Percentiles rank a stretch among this genome's conserved stretches.
These are phyloP conservation scores for Penicillium manginii DNA, from an alignment of 495 filamentous ascomycete species.

Conservation along the genomic window DNA sequence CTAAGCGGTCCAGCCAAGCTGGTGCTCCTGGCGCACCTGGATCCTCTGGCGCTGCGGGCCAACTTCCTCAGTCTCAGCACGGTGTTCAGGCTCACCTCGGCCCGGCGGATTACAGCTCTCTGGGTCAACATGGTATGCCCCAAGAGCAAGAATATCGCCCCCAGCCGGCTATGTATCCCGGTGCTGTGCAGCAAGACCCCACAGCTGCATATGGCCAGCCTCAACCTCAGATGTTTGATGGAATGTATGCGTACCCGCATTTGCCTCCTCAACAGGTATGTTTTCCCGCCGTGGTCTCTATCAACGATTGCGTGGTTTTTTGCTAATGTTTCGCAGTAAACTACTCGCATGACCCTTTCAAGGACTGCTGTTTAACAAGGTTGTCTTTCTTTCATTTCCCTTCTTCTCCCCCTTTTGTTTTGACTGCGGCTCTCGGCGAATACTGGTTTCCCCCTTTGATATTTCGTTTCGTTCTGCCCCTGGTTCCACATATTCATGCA, in stretches of 20 bases:
- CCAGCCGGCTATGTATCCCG: slow-evolving; percentile 75
- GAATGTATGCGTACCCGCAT: slow-evolving; percentile 80
- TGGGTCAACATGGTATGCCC: slow-evolving; percentile 64
- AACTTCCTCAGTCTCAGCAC: slow-evolving; percentile 65
- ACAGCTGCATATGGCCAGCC: slow-evolving; percentile 72
- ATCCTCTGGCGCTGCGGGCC: slow-evolving; percentile 47
- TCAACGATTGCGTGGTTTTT: no score
- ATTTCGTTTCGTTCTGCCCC: not conserved
- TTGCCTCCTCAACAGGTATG: slow-evolving; percentile 87
- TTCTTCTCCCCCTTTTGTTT: slow-evolving; percentile 11
- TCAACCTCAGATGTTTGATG: slow-evolving; percentile 81
- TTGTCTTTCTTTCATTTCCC: no score
- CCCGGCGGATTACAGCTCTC: slow-evolving; percentile 65
- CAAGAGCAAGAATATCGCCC: slow-evolving; percentile 81
- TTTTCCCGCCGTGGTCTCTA: not conserved
- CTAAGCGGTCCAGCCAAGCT: slow-evolving; percentile 72
- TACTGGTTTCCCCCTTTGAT: slow-evolving; percentile 12
- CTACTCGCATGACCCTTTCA: no score
- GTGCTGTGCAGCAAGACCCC: slow-evolving; percentile 72
- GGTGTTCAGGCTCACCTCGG: slow-evolving; percentile 65
- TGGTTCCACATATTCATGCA: not conserved
- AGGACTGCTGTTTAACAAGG: no score
- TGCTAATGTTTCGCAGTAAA: no score
- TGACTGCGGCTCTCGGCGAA: slow-evolving; percentile 25
- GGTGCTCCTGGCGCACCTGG: slow-evolving; percentile 51